phyloP scores from a whole-genome alignment of 768 basidiomycete genomes.

The Sistotremastrum niveocremeum region DNA sequence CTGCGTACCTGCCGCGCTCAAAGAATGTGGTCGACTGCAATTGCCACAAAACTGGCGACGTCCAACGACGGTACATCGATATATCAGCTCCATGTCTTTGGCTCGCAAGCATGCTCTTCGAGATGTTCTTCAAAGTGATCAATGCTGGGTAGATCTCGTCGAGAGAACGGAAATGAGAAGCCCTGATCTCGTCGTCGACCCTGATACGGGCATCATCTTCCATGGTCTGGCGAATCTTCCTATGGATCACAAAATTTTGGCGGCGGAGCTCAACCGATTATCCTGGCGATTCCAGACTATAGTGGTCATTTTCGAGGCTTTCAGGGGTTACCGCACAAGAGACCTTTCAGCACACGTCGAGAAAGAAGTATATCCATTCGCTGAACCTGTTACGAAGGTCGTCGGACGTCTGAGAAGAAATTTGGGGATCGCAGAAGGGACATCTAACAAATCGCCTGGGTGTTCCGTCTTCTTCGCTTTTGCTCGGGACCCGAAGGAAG shows the following conservation, averaged over 20 bases:
- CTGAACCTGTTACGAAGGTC: constrained; percentile 54
- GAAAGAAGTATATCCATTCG: constrained; percentile 30
- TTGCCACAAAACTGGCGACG: constrained; percentile 21
- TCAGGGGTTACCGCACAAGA: constrained; percentile 11
- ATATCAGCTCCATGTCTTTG: constrained; percentile 54
- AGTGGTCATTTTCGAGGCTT: constrained; percentile 55
- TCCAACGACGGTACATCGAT: constrained; percentile 36
- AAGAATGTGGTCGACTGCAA: constrained; percentile 29
- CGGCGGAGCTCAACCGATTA: constrained; percentile 30
- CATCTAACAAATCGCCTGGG: constrained; percentile 30
- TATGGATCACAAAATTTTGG: constrained; percentile 30
- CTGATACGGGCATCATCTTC: constrained; percentile 43
- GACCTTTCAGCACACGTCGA: no score
- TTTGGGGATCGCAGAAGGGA: constrained; percentile 48
- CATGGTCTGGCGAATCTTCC: constrained; percentile 33
- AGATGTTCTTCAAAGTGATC: constrained; percentile 29
- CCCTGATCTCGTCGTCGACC: constrained; percentile 56
- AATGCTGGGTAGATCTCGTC: constrained; percentile 40
- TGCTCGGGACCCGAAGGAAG: constrained; percentile 43
- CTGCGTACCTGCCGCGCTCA: constrained; percentile 16
- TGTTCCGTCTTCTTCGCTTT: constrained; percentile 45
- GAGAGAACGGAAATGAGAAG: constrained; percentile 51
- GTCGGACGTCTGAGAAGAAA: constrained; percentile 55
- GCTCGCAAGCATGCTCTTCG: constrained; percentile 56
- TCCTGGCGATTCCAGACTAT: constrained; percentile 52